These are phyloP conservation scores for Rosa hybrid DNA, from an alignment of 331 rosid species.

Conservation along the genomic window DNA sequence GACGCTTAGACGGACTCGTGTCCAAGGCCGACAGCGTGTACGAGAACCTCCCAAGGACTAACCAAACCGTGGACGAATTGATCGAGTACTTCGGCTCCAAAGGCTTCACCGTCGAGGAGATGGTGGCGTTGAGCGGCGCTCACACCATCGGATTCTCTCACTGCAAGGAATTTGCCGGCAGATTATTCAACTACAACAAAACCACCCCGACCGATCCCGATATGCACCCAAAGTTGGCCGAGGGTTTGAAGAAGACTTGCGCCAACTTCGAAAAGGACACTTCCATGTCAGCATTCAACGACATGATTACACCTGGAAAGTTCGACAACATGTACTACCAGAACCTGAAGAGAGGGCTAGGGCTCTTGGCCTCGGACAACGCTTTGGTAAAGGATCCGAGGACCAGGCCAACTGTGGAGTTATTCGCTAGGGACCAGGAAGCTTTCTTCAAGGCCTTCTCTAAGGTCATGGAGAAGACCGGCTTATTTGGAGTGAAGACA, in stretches of 20 bases:
- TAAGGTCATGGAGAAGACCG: slow-evolving; percentile 65
- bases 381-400: slow-evolving; percentile 48
- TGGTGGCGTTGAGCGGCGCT: slow-evolving; percentile 76
- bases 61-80: slow-evolving; percentile 47
- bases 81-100: slow-evolving; percentile 38
- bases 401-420: slow-evolving; percentile 59
- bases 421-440: slow-evolving; percentile 45
- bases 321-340: slow-evolving; percentile 71
- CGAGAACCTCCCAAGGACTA: slow-evolving; percentile 33
- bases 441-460: slow-evolving; percentile 58
- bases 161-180: slow-evolving; percentile 63
- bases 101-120: slow-evolving; percentile 48
- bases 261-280: slow-evolving; percentile 43
- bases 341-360: slow-evolving; percentile 62
- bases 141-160: slow-evolving; percentile 89
- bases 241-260: slow-evolving; percentile 46
- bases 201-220: slow-evolving; percentile 48
- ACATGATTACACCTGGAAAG: slow-evolving; percentile 66
- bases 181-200: slow-evolving; percentile 50
- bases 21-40: slow-evolving; percentile 30
- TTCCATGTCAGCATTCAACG: slow-evolving; percentile 71
- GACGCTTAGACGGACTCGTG: slow-evolving; percentile 59
- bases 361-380: slow-evolving; percentile 50
- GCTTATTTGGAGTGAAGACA: slow-evolving; percentile 48
- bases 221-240: slow-evolving; percentile 51